Percentiles rank a stretch among this genome's conserved stretches.
Conservation (phyloP, 495 filamentous ascomycete genomes). For the Staphylotrichum tortipilum region DNA sequence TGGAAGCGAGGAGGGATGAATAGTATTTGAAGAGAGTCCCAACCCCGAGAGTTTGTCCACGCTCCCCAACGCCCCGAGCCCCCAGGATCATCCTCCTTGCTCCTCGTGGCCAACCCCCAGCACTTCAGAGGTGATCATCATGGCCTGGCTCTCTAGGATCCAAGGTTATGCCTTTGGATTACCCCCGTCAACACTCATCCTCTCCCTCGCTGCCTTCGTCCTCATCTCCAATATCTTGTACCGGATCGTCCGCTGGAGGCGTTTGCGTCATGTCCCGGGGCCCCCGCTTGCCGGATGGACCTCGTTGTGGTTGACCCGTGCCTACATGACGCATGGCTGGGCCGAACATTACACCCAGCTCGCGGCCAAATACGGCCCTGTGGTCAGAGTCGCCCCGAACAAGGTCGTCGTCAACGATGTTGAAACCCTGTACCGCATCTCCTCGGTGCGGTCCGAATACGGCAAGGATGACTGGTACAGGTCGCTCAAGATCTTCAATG, state of each 20-base stretch:
- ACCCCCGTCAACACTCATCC: neutral
- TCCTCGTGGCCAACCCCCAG: too few relatives aligned
- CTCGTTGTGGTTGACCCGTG: conserved; percentile 12
- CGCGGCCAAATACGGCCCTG: conserved; percentile 14
- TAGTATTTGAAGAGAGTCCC: too few relatives aligned
- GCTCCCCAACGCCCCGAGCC: too few relatives aligned
- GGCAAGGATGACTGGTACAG: conserved; percentile 36
- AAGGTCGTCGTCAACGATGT: conserved; percentile 30
- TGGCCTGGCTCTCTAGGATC: too few relatives aligned
- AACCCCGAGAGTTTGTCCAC: too few relatives aligned
- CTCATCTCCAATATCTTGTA: neutral
- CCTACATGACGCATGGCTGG: conserved; percentile 3
- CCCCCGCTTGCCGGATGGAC: conserved; percentile 14
- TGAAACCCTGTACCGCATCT: conserved; percentile 33
- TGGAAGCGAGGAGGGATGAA: too few relatives aligned
- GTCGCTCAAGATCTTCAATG: conserved; percentile 30
- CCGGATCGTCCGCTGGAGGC: conserved; percentile 21
- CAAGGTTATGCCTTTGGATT: too few relatives aligned
- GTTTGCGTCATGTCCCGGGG: conserved; percentile 19
- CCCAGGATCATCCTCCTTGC: too few relatives aligned
- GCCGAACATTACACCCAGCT: conserved; percentile 5
- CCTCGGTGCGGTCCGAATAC: conserved; percentile 30
- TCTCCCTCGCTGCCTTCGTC: neutral
- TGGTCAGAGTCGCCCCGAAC: conserved; percentile 23
- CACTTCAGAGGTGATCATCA: too few relatives aligned